Base-by-base conservation (phyloP, 2,329 filamentous ascomycete genomes). In the Fusarium fujikuroi region DNA sequence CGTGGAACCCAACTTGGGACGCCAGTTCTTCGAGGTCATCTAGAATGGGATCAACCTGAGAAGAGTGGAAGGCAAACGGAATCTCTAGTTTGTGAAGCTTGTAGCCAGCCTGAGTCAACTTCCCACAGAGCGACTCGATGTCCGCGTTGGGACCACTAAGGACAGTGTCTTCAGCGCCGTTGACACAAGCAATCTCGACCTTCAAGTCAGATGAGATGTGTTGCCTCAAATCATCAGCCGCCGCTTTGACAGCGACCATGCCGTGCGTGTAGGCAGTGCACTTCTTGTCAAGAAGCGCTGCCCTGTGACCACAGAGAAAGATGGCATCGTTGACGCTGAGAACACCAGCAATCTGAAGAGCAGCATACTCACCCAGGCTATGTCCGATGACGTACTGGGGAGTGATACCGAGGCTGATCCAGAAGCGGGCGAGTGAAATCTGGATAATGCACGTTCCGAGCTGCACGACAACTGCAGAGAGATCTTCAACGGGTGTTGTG, bases 131-230 rank as follows among this genome's bases (percentile, higher is more conserved):
- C 8, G 83, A 79, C 7, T 81, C 76, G 43, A 89, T 82, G 60
- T 86, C 80, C 3, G 76, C 76, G 1, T 83, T 81, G 15, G 79
- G 76, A 15, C 87, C 87, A 28, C 83, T 84, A n/a, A 96, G 85
- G 4, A 96, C 94, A 15, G 91, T 95, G 79, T 94, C 92, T 57
- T 89, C 85, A 0, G 91, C 90, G 0, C 92, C 90, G 75, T 97
- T 97, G 79, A 94, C 88, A 83, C 94, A 96, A 21, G 93, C 92
- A 37, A 89, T 76, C 43, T 88, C 87, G 57, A 86, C 80, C 2
- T 81, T 83, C 69, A 79, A 85, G 72, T 82, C 82, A 14, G 52
- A n/a, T 1, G 70, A 54, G 3, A 77, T 25, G 1, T 54, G 47
- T 2, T 49, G 61, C 5, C 14, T 30, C 10, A 77, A 37, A 2